Base-by-base conservation (phyloP, 192 early-diverging fungal species). In the Radiomyces spectabilis region DNA sequence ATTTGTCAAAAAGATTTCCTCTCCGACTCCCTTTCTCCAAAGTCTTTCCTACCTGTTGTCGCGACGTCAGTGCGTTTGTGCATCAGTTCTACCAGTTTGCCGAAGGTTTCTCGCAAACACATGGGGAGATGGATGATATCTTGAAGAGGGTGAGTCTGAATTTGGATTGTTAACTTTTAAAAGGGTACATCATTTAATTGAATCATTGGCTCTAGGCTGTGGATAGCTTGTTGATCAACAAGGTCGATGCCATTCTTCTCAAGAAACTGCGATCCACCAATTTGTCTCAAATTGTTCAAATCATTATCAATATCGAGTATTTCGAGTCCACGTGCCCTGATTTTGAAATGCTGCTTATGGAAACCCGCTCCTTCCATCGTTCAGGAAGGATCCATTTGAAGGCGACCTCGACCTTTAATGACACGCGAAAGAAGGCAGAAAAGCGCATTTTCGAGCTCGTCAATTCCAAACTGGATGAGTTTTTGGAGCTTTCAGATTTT, bases 101-200 rank as follows among this genome's bases (percentile, higher is more conserved):
- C 7, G 86, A 90, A 59, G 90, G 87, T 0, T 92, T 91, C 55
- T 73, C 81, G 19, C 86, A 90, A 63, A 81, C 85, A 41, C 79
- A 85, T 51, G 84, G 82, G 65, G 87, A 89, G 49, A 91, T 94
- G 83, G 91, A 93, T 57, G 91, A 94, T 49, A 72, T 91, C 38
- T 63, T 88, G 43, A 89, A 85, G 59, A 83, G 87, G 64, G 85
- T 84, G 42, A 7, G 35, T 31, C 19, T n/a, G n/a, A n/a, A n/a
- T n/a, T n/a, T n/a, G n/a, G n/a, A n/a, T n/a, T n/a, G n/a, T n/a
- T n/a, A n/a, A n/a, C n/a, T n/a, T n/a, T 41, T 42, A 2, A 48
- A 9, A 25, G 7, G 24, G 24, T 34, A 49, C 10, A 26, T 61
- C 13, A 31, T 27, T 38, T 1, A 19, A 37, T 5, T 18, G 2